Conservation (phyloP, 2,329 filamentous ascomycete species). For the Fusarium tuaranense region DNA sequence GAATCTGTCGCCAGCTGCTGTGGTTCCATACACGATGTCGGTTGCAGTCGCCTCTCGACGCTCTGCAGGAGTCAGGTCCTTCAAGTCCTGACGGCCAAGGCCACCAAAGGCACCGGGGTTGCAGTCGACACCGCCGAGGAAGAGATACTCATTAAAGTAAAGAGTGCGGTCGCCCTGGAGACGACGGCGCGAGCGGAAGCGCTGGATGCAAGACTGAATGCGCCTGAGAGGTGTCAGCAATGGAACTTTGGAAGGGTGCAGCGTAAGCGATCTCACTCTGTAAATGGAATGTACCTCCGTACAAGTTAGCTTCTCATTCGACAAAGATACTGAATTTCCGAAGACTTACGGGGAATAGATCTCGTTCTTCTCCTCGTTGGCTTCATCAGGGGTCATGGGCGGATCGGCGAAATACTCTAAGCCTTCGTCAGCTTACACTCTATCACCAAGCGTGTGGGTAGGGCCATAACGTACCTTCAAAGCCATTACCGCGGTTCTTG, state of each 20-base stretch:
- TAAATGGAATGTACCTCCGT: slow-evolving; percentile 63
- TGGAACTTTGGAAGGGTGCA: background rate
- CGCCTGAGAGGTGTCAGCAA: slow-evolving; percentile 63
- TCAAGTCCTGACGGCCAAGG: slow-evolving; percentile 66
- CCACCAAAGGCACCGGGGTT: slow-evolving; percentile 69
- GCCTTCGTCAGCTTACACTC: slow-evolving; percentile 14
- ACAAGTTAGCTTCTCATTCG: slow-evolving; percentile 31
- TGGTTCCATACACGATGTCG: slow-evolving; percentile 65
- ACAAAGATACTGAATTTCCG: background rate
- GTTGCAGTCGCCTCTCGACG: slow-evolving; percentile 73
- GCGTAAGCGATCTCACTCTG: slow-evolving; percentile 58
- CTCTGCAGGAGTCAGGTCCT: slow-evolving; percentile 68
- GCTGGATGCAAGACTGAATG: slow-evolving; percentile 86
- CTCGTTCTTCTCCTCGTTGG: slow-evolving; percentile 69
- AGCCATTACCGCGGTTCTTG: slow-evolving; percentile 69
- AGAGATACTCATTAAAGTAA: slow-evolving; percentile 84
- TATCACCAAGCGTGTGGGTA: background rate
- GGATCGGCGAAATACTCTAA: slow-evolving; percentile 82
- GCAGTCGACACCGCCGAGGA: slow-evolving; percentile 82
- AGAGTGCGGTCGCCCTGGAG: slow-evolving; percentile 71
- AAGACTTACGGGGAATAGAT: slow-evolving; percentile 74
- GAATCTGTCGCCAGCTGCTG: slow-evolving; percentile 57
- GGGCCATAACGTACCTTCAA: slow-evolving; percentile 67
- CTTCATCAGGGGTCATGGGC: slow-evolving; percentile 78
- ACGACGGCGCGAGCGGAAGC: slow-evolving; percentile 82